phyloP scores from a whole-genome alignment of 352 stramenopile genomes.

The Phytophthora quininea region DNA sequence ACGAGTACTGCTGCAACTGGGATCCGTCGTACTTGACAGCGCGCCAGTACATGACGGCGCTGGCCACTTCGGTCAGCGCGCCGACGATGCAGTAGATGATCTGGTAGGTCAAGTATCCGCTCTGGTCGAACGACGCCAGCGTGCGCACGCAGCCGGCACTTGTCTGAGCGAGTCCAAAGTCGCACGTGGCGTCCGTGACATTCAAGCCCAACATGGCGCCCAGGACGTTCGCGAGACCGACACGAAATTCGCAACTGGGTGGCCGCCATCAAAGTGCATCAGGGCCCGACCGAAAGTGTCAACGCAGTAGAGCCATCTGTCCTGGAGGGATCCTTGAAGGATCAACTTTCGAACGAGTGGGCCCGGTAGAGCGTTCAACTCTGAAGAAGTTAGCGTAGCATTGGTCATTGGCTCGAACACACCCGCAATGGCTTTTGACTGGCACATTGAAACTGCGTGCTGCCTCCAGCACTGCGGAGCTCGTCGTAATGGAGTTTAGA shows the following conservation, averaged over 20 bases:
- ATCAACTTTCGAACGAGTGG: not conserved
- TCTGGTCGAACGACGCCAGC: slow-evolving; percentile 32
- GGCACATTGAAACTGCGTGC: not conserved
- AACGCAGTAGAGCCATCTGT: not conserved
- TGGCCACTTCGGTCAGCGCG: slow-evolving; percentile 17
- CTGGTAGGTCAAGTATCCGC: slow-evolving; percentile 27
- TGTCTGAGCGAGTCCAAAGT: slow-evolving; percentile 24
- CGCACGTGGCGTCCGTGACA: slow-evolving; percentile 28
- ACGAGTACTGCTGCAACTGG: slow-evolving; percentile 29
- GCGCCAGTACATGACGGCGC: slow-evolving; percentile 30
- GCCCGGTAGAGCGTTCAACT: not conserved
- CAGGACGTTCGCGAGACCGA: not conserved
- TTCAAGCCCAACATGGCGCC: slow-evolving; percentile 25
- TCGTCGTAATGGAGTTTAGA: not conserved
- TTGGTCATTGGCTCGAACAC: not conserved
- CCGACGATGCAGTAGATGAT: slow-evolving; percentile 34
- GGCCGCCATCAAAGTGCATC: too few relatives aligned
- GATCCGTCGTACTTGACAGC: slow-evolving; percentile 28
- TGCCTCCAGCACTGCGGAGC: not conserved
- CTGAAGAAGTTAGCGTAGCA: not conserved
- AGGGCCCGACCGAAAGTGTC: too few relatives aligned
- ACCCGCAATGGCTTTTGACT: too few relatives aligned
- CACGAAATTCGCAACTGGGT: slow-evolving; percentile 16
- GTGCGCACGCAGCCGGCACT: slow-evolving; percentile 24
- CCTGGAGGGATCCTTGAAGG: slow-evolving; percentile 1